Percentiles rank a stretch among this genome's conserved stretches.
These are phyloP conservation scores for Colletotrichum cuscutae DNA, from an alignment of 2,329 filamentous ascomycete species.

Conservation along the genomic window DNA sequence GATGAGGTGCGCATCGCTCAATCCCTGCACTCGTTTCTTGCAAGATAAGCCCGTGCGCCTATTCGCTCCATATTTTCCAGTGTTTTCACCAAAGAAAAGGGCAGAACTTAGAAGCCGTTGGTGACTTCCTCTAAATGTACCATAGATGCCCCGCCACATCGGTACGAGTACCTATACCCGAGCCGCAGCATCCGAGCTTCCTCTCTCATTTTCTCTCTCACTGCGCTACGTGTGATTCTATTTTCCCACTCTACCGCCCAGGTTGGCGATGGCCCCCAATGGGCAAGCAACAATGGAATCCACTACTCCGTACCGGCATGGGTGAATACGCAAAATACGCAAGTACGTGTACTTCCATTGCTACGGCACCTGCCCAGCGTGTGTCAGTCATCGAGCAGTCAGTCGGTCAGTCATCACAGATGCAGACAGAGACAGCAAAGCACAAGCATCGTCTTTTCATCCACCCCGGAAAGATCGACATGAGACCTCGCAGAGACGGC, in stretches of 20 bases:
- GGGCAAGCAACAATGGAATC: not conserved
- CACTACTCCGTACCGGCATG: not conserved
- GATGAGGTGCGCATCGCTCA: not conserved
- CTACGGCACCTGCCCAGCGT: not conserved
- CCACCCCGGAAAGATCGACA: conserved; percentile 7
- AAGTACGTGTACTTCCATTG: not conserved
- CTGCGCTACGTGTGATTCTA: not conserved
- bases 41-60: not conserved
- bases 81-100: not conserved
- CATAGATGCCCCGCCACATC: not conserved
- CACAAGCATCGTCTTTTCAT: not conserved
- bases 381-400: not conserved
- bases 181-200: conserved; percentile 32
- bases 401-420: not conserved
- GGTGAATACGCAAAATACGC: not conserved
- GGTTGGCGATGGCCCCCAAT: conserved; percentile 5
- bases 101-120: not conserved
- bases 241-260: not conserved
- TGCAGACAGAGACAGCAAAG: not conserved
- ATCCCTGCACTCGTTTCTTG: not conserved
- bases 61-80: not conserved
- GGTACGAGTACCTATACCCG: conserved; percentile 24
- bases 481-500: conserved; percentile 11
- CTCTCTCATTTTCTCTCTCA: not conserved
- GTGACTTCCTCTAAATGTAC: not conserved